Percentiles rank a stretch among this genome's conserved stretches.
Evolutionary conservation across 306 rosid genomes (phyloP).

Genomic region (Hippophae gyantsensis): DNA sequence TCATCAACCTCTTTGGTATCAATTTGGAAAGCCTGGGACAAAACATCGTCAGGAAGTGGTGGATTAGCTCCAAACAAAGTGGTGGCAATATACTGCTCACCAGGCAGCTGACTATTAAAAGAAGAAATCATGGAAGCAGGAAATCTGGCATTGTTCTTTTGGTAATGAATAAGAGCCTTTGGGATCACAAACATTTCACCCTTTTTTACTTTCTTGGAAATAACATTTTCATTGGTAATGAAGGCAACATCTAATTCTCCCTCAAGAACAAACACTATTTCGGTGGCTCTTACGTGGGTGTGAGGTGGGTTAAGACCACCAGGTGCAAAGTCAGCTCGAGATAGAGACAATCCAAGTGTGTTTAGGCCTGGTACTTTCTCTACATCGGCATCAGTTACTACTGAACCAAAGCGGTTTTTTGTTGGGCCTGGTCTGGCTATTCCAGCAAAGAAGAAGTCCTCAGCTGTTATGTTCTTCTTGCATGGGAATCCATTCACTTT

Average conservation of each 20-base stretch:
- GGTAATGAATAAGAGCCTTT: slow-evolving; percentile 18
- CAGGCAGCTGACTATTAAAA: slow-evolving; percentile 6
- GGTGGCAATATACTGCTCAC: background rate
- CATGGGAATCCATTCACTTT: no score
- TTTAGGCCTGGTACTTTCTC: slow-evolving; percentile 7
- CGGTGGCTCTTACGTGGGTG: slow-evolving; percentile 1
- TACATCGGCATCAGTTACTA: slow-evolving; percentile 8
- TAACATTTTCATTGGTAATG: slow-evolving; percentile 5
- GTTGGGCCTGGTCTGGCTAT: slow-evolving; percentile 5
- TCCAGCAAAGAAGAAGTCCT: background rate
- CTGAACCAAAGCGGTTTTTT: slow-evolving; percentile 6
- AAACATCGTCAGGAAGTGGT: slow-evolving; percentile 16
- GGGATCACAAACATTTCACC: slow-evolving; percentile 14
- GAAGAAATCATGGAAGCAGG: slow-evolving; percentile 8
- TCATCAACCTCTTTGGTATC: slow-evolving; percentile 7
- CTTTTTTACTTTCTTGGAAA: background rate
- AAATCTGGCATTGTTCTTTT: slow-evolving; percentile 14
- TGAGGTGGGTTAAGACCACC: slow-evolving; percentile 14
- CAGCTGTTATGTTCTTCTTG: background rate
- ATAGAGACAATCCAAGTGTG: background rate
- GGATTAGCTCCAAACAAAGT: slow-evolving; percentile 36
- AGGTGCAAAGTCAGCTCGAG: slow-evolving; percentile 12
- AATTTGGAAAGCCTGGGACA: slow-evolving; percentile 32
- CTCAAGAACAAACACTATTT: slow-evolving; percentile 19
- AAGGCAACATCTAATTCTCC: slow-evolving; percentile 27